Percentiles rank a stretch among this genome's conserved stretches.
Evolutionary conservation across 768 basidiomycete genomes (phyloP).

Genomic region (Leccinum obscurum): DNA sequence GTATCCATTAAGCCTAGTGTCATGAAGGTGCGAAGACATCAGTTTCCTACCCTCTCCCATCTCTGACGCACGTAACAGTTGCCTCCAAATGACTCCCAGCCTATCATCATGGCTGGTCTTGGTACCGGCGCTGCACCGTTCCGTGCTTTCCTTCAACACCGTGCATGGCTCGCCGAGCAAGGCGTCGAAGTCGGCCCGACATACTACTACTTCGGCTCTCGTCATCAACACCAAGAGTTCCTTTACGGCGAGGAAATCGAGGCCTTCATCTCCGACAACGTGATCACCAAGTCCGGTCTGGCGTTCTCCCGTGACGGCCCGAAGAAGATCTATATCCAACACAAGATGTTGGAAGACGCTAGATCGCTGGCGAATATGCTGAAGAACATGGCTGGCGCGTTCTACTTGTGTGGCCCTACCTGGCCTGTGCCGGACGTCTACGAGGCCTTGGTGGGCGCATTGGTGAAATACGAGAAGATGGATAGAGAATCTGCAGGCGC

Average conservation of each 20-base stretch:
- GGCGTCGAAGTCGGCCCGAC: conserved; percentile 85
- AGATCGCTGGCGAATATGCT: conserved; percentile 74
- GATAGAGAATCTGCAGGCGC: conserved; percentile 67
- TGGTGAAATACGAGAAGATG: conserved; percentile 70
- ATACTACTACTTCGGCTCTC: conserved; percentile 98
- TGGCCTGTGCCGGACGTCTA: conserved; percentile 99
- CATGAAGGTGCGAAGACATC: conserved; percentile 74
- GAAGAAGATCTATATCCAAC: conserved; percentile 97
- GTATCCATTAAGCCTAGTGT: conserved; percentile 99
- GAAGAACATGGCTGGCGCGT: conserved; percentile 71
- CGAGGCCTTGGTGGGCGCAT: conserved; percentile 82
- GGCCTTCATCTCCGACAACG: conserved; percentile 81
- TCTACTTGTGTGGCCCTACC: conserved; percentile 97
- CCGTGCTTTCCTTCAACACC: conserved; percentile 97
- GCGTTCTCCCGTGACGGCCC: conserved; percentile 95
- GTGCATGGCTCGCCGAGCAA: conserved; percentile 77
- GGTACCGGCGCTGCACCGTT: conserved; percentile 99
- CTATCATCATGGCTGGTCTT: conserved; percentile 97
- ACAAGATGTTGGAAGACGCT: conserved; percentile 95
- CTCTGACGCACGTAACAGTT: conserved; percentile 48
- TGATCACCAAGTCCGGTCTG: conserved; percentile 88
- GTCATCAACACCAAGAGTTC: conserved; percentile 93
- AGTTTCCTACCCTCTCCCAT: background rate
- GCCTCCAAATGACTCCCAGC: conserved; percentile 80
- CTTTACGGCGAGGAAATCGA: conserved; percentile 97